Evolutionary conservation across 306 rosid species (phyloP).

Genomic region (Acacia confusa): DNA sequence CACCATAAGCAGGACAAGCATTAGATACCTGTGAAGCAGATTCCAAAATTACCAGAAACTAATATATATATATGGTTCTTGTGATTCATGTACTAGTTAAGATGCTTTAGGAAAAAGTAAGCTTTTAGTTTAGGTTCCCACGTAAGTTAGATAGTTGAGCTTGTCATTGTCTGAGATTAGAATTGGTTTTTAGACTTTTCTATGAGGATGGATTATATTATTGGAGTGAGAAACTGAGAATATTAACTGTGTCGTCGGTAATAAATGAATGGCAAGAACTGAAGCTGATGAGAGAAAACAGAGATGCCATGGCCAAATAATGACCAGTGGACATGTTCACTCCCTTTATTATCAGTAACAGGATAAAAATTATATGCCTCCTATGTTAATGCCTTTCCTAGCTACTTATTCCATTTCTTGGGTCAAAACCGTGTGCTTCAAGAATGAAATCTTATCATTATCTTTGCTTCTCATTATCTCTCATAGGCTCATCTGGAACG

Average conservation of each 20-base stretch:
- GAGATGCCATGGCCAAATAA: neutral
- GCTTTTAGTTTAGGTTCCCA: conserved; percentile 19
- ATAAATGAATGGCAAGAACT: neutral
- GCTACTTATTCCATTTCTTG: conserved; percentile 26
- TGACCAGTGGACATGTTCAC: neutral
- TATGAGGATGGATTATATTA: neutral
- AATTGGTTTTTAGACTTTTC: neutral
- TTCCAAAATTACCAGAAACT: conserved; percentile 4
- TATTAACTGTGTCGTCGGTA: neutral
- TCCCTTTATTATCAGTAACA: neutral
- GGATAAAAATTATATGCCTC: neutral
- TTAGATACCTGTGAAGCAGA: conserved; percentile 24
- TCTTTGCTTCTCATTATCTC: no score
- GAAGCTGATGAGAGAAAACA: neutral
- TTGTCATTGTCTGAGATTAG: neutral
- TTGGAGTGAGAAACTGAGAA: neutral
- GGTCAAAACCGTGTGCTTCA: no score
- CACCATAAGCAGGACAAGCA: conserved; percentile 1
- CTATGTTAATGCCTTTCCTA: conserved; percentile 17
- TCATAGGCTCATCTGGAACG: no score
- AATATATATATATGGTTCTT: neutral
- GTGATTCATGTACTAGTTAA: neutral
- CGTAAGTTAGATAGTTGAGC: neutral
- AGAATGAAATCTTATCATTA: no score
- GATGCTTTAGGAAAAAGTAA: conserved; percentile 26